Conservation (phyloP, 2,329 filamentous ascomycete genomes). For the Ophiostoma novo-ulmi region DNA sequence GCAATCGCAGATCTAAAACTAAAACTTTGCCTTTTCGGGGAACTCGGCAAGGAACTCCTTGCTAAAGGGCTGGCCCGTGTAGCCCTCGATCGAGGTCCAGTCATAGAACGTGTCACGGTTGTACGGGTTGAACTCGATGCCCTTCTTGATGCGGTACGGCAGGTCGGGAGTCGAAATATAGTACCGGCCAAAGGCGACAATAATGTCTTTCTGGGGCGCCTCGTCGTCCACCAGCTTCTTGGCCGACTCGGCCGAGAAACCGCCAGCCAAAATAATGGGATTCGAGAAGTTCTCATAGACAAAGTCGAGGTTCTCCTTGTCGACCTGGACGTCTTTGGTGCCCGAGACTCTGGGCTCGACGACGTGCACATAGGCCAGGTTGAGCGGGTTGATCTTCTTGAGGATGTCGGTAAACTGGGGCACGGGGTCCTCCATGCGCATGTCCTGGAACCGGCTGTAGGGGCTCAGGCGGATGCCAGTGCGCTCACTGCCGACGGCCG, state of each 20-base stretch:
- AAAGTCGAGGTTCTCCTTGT: not conserved
- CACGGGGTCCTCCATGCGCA: slow-evolving; percentile 53
- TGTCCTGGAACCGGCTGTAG: slow-evolving; percentile 51
- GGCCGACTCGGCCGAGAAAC: slow-evolving; percentile 2
- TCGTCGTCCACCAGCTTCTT: slow-evolving; percentile 11
- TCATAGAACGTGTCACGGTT: slow-evolving; percentile 13
- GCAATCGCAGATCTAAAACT: not conserved
- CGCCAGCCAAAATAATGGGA: not conserved
- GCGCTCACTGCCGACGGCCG: slow-evolving; percentile 47
- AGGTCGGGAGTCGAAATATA: slow-evolving; percentile 14
- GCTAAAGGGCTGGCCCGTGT: slow-evolving; percentile 15
- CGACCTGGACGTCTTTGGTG: slow-evolving; percentile 2
- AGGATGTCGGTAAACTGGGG: slow-evolving; percentile 53
- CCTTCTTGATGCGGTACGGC: slow-evolving; percentile 6
- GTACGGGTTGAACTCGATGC: slow-evolving; percentile 9
- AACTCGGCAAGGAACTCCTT: slow-evolving; percentile 12
- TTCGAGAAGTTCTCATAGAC: not conserved
- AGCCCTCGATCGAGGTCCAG: slow-evolving; percentile 8
- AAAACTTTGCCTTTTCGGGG: not conserved
- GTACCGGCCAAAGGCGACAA: slow-evolving; percentile 9
- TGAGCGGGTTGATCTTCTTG: slow-evolving; percentile 36
- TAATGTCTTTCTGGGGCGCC: not conserved
- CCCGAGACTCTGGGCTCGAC: slow-evolving; percentile 39
- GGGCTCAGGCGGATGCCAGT: slow-evolving; percentile 51
- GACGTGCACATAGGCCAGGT: slow-evolving; percentile 52